Evolutionary conservation across 2,329 filamentous ascomycete species (phyloP).

Genomic region (Arthrobotrys conoides): DNA sequence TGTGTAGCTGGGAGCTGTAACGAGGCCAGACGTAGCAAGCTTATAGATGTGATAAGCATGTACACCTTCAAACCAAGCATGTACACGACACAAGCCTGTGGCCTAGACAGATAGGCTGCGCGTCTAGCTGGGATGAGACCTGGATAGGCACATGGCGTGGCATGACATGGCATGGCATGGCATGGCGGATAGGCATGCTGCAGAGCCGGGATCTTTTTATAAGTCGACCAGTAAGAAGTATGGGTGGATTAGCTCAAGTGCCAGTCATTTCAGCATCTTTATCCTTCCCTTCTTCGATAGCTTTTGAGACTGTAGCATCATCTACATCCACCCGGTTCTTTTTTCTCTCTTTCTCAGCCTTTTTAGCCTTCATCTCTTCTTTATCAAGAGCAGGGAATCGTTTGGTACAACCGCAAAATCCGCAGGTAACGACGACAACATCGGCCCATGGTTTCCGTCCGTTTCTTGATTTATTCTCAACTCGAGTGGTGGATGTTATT

Average conservation of each 20-base stretch:
- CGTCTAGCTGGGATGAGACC: neutral
- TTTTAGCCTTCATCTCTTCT: slow-evolving; percentile 1
- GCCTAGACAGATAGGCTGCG: neutral
- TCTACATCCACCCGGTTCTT: neutral
- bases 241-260: neutral
- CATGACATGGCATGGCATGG: neutral
- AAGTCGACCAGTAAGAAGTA: neutral
- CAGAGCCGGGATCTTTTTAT: neutral
- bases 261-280: slow-evolving; percentile 26
- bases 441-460: slow-evolving; percentile 44
- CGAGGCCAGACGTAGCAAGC: no score
- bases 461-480: slow-evolving; percentile 52
- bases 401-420: slow-evolving; percentile 31
- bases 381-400: slow-evolving; percentile 34
- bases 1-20: no score
- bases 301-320: no score
- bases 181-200: neutral
- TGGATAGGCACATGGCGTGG: neutral
- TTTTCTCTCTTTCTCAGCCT: neutral
- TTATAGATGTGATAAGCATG: no score
- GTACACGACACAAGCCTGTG: neutral
- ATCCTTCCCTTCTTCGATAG: neutral
- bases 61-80: no score
- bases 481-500: slow-evolving; percentile 35
- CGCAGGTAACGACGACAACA: slow-evolving; percentile 39